A percentile compares a stretch with the other conserved stretches of the same genome.
Conservation (phyloP, 306 rosid genomes). For the Psophocarpus tetragonolobus region DNA sequence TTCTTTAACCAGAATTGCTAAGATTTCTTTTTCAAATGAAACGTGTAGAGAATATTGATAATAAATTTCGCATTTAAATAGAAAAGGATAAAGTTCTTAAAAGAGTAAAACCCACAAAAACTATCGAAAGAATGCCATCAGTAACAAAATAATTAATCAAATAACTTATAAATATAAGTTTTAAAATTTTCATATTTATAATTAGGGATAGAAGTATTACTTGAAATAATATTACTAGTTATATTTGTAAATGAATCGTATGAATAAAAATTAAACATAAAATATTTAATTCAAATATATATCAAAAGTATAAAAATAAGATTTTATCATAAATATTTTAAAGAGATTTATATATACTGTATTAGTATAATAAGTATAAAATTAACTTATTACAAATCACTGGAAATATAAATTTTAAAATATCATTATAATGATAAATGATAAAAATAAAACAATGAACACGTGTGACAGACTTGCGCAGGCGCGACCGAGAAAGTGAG, state of each 20-base stretch:
- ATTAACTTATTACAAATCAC: not conserved
- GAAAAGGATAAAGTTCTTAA: too few species aligned
- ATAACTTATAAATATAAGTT: too few species aligned
- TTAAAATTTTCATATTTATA: too few species aligned
- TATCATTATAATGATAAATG: not conserved
- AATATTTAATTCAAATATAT: not conserved
- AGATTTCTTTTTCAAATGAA: too few species aligned
- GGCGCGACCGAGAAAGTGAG: conserved; percentile 7
- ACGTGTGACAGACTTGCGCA: not conserved
- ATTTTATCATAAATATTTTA: not conserved
- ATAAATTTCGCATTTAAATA: too few species aligned
- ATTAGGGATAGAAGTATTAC: too few species aligned
- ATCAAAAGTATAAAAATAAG: not conserved
- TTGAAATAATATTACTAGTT: not conserved
- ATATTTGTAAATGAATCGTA: not conserved
- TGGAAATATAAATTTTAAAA: not conserved
- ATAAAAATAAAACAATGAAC: not conserved
- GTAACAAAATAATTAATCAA: too few species aligned
- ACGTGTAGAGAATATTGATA: too few species aligned
- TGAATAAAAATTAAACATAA: not conserved
- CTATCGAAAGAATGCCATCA: too few species aligned
- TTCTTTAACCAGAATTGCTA: too few species aligned
- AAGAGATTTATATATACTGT: not conserved
- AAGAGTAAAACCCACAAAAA: too few species aligned
- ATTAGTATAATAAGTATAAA: not conserved